Evolutionary conservation across 306 rosid species (phyloP).

Genomic region (Prunus mira): DNA sequence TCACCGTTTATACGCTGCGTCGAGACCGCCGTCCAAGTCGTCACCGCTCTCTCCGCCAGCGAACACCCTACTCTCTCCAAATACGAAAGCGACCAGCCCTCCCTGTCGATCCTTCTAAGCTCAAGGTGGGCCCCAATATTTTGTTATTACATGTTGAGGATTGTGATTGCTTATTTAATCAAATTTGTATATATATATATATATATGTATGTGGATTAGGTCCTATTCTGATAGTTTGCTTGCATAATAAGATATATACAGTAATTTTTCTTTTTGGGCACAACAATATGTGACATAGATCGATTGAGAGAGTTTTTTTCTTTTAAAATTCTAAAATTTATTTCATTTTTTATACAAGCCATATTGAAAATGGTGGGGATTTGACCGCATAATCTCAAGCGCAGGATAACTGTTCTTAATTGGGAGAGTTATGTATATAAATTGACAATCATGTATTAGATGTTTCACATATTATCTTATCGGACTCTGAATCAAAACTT

Average conservation of each 20-base stretch:
- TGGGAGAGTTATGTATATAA: background rate
- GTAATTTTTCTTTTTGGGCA: background rate
- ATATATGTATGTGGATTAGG: background rate
- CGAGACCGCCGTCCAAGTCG: conserved; percentile 68
- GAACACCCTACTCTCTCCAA: conserved; percentile 23
- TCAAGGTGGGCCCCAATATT: conserved; percentile 44
- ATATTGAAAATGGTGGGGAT: too few species aligned
- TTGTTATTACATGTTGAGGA: too few species aligned
- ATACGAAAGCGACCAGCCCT: conserved; percentile 17
- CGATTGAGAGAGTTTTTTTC: background rate
- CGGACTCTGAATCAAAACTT: background rate
- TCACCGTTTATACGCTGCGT: conserved; percentile 93
- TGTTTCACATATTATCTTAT: background rate
- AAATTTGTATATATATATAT: background rate
- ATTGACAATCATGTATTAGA: background rate
- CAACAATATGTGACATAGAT: background rate
- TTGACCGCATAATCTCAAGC: too few species aligned
- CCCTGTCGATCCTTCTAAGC: conserved; percentile 49
- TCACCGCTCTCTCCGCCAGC: conserved; percentile 51
- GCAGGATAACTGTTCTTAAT: too few species aligned
- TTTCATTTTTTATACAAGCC: too few species aligned
- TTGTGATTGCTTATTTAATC: too few species aligned
- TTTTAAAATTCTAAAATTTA: too few species aligned
- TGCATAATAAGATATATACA: too few species aligned
- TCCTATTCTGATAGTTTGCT: too few species aligned